Evolutionary conservation across 225 moss, liverwort and hornwort genomes (phyloP).

Genomic region (Bryoerythrophyllum caledonicum): DNA sequence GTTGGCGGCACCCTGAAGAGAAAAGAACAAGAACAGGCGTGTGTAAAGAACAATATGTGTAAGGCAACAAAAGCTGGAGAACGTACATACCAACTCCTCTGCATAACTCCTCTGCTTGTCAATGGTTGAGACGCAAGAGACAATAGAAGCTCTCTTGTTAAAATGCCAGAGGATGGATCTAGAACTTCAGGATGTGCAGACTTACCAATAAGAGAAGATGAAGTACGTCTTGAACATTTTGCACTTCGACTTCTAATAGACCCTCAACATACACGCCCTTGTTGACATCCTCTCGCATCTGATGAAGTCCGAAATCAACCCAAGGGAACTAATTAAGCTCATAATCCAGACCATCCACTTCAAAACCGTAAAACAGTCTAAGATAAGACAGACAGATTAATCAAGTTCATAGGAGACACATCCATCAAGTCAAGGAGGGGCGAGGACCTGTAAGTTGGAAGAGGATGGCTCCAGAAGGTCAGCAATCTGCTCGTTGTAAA

Average conservation of each 20-base stretch:
- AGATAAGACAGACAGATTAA: background rate
- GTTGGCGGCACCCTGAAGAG: slow-evolving; percentile 78
- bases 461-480: slow-evolving; percentile 61
- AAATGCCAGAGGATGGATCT: background rate
- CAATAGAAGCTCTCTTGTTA: slow-evolving; percentile 8
- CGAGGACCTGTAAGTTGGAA: slow-evolving; percentile 51
- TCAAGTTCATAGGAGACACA: background rate
- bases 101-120: background rate
- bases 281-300: slow-evolving; percentile 91
- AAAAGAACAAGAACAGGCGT: background rate
- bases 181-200: slow-evolving; percentile 10
- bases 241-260: slow-evolving; percentile 84
- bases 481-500: slow-evolving; percentile 52
- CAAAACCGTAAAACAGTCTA: slow-evolving; percentile 9
- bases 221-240: slow-evolving; percentile 79
- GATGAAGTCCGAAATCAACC: slow-evolving; percentile 24
- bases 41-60: background rate
- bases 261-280: slow-evolving; percentile 97
- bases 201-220: slow-evolving; percentile 84
- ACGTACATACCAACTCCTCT: background rate
- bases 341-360: slow-evolving; percentile 1
- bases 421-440: slow-evolving; percentile 1
- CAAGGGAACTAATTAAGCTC: too few species aligned
- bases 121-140: background rate
- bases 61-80: background rate